A percentile compares a stretch with the other conserved stretches of the same genome.
These are phyloP conservation scores for Leishmania mexicana DNA, from an alignment of 208 protist genomes.

Conservation along the genomic window DNA sequence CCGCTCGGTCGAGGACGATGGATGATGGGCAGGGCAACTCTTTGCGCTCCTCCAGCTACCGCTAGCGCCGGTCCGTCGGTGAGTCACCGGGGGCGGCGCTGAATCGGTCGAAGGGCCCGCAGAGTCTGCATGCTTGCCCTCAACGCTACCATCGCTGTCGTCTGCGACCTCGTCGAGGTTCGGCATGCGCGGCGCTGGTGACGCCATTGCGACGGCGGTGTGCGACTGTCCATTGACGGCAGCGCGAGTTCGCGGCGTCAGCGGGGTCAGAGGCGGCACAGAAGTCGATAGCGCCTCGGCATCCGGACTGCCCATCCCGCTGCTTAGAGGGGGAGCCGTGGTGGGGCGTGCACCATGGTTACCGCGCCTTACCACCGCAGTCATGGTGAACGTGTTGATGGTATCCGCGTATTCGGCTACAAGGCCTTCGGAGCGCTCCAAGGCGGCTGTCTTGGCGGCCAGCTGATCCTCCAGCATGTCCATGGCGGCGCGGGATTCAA, in stretches of 20 bases:
- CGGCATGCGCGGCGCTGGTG: conserved; percentile 12
- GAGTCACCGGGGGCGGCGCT: background rate
- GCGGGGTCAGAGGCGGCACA: background rate
- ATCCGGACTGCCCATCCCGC: background rate
- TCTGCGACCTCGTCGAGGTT: conserved; percentile 1
- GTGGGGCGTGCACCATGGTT: background rate
- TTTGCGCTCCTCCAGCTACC: background rate
- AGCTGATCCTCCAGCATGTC: conserved; percentile 25
- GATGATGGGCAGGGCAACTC: background rate
- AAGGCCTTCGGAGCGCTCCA: conserved; percentile 20
- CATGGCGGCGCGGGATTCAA: conserved; percentile 6
- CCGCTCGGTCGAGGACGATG: background rate
- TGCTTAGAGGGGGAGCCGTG: background rate
- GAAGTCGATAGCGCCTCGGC: background rate
- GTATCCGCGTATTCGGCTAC: conserved; percentile 22
- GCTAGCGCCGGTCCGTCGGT: background rate
- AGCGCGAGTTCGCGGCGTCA: background rate
- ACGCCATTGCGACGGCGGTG: background rate
- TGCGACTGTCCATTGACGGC: background rate
- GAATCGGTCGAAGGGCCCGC: background rate
- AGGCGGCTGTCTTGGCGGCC: conserved; percentile 10
- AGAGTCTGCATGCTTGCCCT: background rate
- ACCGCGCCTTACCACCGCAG: background rate
- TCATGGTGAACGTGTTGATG: conserved; percentile 9
- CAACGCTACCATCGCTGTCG: background rate